These are phyloP conservation scores for Nicotiana knightiana DNA, from an alignment of 257 asterid genomes.

Conservation along the genomic window DNA sequence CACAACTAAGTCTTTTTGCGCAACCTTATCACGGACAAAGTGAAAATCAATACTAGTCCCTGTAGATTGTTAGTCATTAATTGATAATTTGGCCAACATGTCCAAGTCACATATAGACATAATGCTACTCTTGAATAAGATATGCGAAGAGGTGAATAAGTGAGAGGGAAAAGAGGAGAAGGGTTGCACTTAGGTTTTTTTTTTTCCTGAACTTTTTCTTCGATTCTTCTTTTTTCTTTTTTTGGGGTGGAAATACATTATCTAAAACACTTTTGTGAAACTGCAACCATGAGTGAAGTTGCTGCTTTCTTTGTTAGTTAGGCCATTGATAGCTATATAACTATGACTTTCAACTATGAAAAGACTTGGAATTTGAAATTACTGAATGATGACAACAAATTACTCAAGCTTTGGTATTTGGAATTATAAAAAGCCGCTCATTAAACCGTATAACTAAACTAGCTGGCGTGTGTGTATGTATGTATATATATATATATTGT, in stretches of 20 bases:
- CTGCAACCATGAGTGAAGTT: background rate
- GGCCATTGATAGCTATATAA: slow-evolving; percentile 4
- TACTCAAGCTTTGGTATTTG: too few relatives aligned
- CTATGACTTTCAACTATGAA: background rate
- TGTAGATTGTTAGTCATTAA: background rate
- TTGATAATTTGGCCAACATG: background rate
- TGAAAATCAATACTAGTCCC: background rate
- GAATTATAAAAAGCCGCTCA: too few relatives aligned
- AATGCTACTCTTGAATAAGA: background rate
- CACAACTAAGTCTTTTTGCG: too few relatives aligned
- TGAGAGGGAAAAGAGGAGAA: background rate
- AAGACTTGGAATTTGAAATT: background rate
- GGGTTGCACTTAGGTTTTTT: background rate
- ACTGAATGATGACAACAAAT: too few relatives aligned
- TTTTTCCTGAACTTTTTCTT: background rate
- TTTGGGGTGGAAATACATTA: background rate
- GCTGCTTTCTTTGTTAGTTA: background rate
- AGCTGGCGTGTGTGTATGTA: too few relatives aligned
- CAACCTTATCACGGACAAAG: too few relatives aligned
- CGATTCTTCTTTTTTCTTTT: background rate
- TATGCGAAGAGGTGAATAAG: too few relatives aligned
- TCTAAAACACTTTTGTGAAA: slow-evolving; percentile 1
- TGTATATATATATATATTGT: too few relatives aligned
- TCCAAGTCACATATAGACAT: background rate
- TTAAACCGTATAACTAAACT: too few relatives aligned